Evolutionary conservation across 2,329 filamentous ascomycete species (phyloP), one percentile per base, ranked within the genome.

Genomic region (Ophidiomyces ophidiicola): DNA sequence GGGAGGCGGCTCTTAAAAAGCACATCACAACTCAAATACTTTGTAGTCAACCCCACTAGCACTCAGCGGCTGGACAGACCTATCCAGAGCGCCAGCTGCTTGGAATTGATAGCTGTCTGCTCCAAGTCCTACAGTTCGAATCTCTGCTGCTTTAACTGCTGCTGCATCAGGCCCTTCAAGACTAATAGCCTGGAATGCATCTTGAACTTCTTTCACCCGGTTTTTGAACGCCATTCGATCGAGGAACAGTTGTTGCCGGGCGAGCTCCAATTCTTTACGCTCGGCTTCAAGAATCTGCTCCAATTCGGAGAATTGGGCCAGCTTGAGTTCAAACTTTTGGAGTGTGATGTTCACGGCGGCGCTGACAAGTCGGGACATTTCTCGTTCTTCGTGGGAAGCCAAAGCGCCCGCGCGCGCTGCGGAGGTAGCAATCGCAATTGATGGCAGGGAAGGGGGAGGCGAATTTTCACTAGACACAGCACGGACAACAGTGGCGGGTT

Each of bases 271-370:
- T 61, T 98, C 90, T 44, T 87, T 76, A 44, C 88, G 80, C 66
- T 98, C 90, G 4, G 87, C 85, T 52, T 92, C 82, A 36, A 98
- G 70, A 31, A 94, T 80, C 12, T 82, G 74, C 62, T 98, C 90
- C 73, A 98, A 87, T 60, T 98, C 90, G 52, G 83, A 81, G 63
- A 98, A 98, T 59, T 96, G 93, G 54, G 85, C 80, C 44, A 98
- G 72, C 64, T 98, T 98, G 52, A 96, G 69, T 62, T 96, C 86
- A 46, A 96, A 78, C 64, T 98, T 98, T 56, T 94, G 81, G 23
- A 96, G 69, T n/a, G 84, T 88, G 8, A 93, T 72, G 56, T 98
- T 98, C 37, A 94, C 84, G 0, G 86, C 85, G 4, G 86, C 82
- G 2, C 86, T 88, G 6, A 98, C 84, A 32, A 96, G 76, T 11